A percentile compares a stretch with the other conserved stretches of the same genome.
phyloP scores from a whole-genome alignment of 2,329 filamentous ascomycete genomes.

The Microcera coccophila region DNA sequence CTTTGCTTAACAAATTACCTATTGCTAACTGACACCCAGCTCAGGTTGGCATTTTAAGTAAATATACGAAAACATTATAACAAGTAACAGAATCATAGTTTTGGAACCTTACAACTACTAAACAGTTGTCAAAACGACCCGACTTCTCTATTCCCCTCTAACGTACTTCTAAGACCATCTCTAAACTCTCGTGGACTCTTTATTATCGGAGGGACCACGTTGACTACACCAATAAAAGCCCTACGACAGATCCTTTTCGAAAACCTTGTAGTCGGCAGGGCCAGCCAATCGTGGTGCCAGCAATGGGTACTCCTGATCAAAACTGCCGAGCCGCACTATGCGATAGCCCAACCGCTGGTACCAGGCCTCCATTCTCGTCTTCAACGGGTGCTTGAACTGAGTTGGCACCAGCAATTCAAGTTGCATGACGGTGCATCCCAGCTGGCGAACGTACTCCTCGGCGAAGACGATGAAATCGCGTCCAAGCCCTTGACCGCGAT shows the following conservation, averaged over 20 bases:
- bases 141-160: too few relatives aligned
- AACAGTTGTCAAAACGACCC: too few relatives aligned
- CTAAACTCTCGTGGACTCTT: too few relatives aligned
- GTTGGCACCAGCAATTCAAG: constrained; percentile 28
- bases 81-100: too few relatives aligned
- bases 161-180: too few relatives aligned
- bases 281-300: constrained; percentile 24
- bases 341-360: constrained; percentile 29
- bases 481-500: constrained; percentile 25
- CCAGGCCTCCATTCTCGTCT: constrained; percentile 27
- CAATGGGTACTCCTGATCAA: constrained; percentile 26
- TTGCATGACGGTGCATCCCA: constrained; percentile 28
- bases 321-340: constrained; percentile 24
- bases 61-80: too few relatives aligned
- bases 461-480: constrained; percentile 25
- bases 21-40: too few relatives aligned
- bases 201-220: too few relatives aligned
- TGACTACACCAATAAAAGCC: too few relatives aligned
- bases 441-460: constrained; percentile 23
- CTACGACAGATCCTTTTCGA: constrained; percentile 29
- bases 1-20: too few relatives aligned
- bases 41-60: too few relatives aligned
- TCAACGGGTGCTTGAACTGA: constrained; percentile 24
- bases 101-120: too few relatives aligned
- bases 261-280: constrained; percentile 26